Base-by-base conservation (phyloP, 108 stramenopile species). In the Aurantiochytrium sp. region DNA sequence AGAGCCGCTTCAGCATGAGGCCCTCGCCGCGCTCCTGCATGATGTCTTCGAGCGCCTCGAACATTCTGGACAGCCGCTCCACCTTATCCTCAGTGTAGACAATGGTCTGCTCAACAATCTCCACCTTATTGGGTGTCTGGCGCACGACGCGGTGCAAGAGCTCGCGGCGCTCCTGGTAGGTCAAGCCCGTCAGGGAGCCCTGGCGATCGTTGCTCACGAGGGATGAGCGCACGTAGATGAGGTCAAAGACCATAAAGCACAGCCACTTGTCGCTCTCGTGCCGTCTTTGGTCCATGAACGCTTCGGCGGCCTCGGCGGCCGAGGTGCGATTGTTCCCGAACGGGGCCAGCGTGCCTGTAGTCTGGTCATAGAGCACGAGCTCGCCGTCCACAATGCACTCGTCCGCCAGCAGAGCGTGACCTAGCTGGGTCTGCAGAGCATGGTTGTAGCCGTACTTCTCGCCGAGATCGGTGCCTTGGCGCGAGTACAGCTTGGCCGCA, bases 351-450 rank as follows among this genome's bases (percentile, higher is more conserved):
- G 12, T 48, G 24, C 45, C 45, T 12, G 73, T 81, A 6, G 21
- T 48, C 17, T 48, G 39, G 30, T 81, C 73, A 81, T 48, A 81
- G 73, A 41, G 42, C 17, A 81, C 39, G 45, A 81, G 73, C 45
- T 81, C 73, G 12, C 73, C 73, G 24, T 81, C 73, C 17, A 81
- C 42, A 81, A 81, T 81, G 73, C 73, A 81, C 45, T 81, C 45
- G 42, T 81, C 45, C 17, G 45, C 73, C 73, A 48, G 17, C 21
- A 81, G n/a, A 15, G 42, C 39, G 19, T 81, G 39, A 6, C 24
- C 45, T 6, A 81, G 45, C 42, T 48, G 45, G 39, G 39, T 24
- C 30, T 81, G 42, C 39, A 81, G 24, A 24, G 73, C 73, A 6
- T 48, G 36, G 12, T 41, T 48, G 30, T 81, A 81, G 36, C 30